Conservation (phyloP, 1,284 basidiomycete species). For the Cutaneotrichosporon sp. region DNA sequence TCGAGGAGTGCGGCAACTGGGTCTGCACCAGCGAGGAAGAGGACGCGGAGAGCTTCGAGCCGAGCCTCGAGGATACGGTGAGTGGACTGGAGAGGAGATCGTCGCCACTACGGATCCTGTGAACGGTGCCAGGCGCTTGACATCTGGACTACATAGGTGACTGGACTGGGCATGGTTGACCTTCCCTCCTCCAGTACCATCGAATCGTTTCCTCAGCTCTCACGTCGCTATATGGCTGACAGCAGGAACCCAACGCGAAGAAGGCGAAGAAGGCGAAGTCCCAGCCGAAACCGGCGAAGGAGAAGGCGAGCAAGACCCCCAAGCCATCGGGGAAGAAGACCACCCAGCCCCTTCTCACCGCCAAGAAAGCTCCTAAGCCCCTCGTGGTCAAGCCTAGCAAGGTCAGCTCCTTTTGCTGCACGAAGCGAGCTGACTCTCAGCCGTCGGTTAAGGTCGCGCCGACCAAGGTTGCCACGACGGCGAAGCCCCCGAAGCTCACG, state of each 20-base stretch:
- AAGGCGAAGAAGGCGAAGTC: not conserved
- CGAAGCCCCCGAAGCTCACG: too few species aligned
- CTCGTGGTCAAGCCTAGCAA: too few species aligned
- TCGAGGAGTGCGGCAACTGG: conserved; percentile 22
- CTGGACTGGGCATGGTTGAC: not conserved
- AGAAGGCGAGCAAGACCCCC: not conserved
- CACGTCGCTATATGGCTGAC: not conserved
- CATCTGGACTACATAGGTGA: not conserved
- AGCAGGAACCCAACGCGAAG: not conserved
- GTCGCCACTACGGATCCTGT: not conserved
- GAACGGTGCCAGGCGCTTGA: too few species aligned
- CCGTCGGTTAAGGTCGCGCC: not conserved
- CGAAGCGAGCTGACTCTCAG: too few species aligned
- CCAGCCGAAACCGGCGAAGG: not conserved
- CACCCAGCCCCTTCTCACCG: not conserved
- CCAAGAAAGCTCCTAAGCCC: too few species aligned
- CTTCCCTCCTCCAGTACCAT: not conserved
- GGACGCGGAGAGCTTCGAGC: conserved; percentile 10
- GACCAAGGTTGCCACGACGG: too few species aligned
- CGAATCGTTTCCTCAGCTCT: not conserved
- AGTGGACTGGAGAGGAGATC: not conserved
- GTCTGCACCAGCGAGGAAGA: conserved; percentile 13
- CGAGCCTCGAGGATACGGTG: conserved; percentile 11
- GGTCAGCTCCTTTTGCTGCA: too few species aligned
- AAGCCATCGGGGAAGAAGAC: not conserved